phyloP scores from a whole-genome alignment of 2,329 filamentous ascomycete genomes.

The Penicillium sp. region DNA sequence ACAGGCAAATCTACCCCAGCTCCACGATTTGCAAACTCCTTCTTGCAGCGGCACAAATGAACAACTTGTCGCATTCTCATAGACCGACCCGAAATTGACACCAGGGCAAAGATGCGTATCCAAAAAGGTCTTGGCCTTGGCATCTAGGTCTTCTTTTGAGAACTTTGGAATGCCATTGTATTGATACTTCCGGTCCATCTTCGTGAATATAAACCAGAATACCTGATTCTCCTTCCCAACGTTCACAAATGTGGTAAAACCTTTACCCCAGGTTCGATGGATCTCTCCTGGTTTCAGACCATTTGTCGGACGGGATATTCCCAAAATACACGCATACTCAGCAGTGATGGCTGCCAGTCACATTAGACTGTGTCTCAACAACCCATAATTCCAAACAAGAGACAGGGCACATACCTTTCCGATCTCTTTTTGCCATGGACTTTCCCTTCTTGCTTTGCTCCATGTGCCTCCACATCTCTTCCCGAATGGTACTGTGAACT shows the following conservation, averaged over 20 bases:
- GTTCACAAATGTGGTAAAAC: background rate
- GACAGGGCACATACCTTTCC: background rate
- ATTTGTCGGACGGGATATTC: background rate
- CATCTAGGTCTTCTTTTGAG: background rate
- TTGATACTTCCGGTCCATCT: background rate
- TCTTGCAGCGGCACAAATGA: background rate
- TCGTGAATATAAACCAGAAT: background rate
- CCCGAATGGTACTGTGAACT: conserved; percentile 10
- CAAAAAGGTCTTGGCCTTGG: background rate
- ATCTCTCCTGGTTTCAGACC: background rate
- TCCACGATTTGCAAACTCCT: background rate
- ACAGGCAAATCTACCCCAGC: background rate
- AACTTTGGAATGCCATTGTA: background rate
- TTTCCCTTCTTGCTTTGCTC: background rate
- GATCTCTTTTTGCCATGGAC: background rate
- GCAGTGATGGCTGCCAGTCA: background rate
- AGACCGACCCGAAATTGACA: background rate
- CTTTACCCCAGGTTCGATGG: background rate
- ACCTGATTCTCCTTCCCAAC: background rate
- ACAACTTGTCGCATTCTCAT: background rate
- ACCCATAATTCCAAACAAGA: background rate
- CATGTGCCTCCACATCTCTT: conserved; percentile 3
- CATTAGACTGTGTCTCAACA: background rate
- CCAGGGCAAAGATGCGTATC: background rate
- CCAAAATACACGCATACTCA: background rate